phyloP scores from a whole-genome alignment of 2,329 filamentous ascomycete genomes.

The Davidsoniella eucalypti region DNA sequence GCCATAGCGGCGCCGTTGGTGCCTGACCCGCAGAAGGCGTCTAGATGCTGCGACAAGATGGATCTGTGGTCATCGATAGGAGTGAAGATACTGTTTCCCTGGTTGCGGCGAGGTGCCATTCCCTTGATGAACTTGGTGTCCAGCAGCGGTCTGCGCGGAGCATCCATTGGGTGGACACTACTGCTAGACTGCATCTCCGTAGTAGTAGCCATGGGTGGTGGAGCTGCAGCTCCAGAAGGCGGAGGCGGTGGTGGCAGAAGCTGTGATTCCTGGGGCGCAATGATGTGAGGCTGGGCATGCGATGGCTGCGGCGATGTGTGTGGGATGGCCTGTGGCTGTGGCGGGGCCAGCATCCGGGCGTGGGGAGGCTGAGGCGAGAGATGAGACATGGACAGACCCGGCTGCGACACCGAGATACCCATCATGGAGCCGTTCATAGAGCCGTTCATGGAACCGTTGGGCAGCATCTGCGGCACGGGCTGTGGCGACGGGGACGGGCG shows the following conservation, averaged over 20 bases:
- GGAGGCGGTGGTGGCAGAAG: constrained; percentile 24
- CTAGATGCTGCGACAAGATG: constrained; percentile 70
- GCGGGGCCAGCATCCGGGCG: constrained; percentile 19
- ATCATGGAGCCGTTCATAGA: constrained; percentile 11
- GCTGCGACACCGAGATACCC: constrained; percentile 1
- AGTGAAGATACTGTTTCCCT: constrained; percentile 81
- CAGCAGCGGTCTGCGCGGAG: constrained; percentile 27
- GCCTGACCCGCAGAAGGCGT: constrained; percentile 42
- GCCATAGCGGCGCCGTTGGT: constrained; percentile 18
- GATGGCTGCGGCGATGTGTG: constrained; percentile 26
- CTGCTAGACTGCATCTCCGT: constrained; percentile 31
- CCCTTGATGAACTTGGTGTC: constrained; percentile 41
- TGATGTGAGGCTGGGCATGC: constrained; percentile 15
- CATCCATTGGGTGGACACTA: constrained; percentile 22
- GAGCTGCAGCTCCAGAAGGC: constrained; percentile 32
- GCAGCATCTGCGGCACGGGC: constrained; percentile 19
- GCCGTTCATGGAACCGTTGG: constrained; percentile 18
- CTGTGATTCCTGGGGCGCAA: constrained; percentile 19
- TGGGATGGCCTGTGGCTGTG: constrained; percentile 23
- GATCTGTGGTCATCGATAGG: constrained; percentile 89
- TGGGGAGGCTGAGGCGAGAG: constrained; percentile 39
- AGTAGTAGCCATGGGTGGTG: constrained; percentile 30
- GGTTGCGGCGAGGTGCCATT: constrained; percentile 42
- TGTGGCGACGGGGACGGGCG: constrained; percentile 43
- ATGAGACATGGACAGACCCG: constrained; percentile 23